Evolutionary conservation across 768 basidiomycete species (phyloP).

Genomic region (Suillus americanus): DNA sequence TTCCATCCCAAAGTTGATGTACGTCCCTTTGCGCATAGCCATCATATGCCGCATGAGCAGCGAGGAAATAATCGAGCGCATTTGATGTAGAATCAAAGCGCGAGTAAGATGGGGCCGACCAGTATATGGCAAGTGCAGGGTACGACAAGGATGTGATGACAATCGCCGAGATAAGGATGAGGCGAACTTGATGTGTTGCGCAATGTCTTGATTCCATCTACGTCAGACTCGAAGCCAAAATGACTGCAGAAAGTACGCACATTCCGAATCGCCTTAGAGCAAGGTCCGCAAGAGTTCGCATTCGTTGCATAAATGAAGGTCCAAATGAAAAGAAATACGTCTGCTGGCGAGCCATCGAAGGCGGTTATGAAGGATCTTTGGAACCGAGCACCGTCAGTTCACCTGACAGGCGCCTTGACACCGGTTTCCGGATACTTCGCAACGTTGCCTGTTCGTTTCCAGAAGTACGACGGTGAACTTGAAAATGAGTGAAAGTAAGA

Average conservation of each 20-base stretch:
- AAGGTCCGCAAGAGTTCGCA: conserved; percentile 40
- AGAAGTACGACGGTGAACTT: neutral
- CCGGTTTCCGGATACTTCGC: neutral
- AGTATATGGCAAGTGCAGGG: conserved; percentile 85
- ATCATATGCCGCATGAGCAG: conserved; percentile 50
- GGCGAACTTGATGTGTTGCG: conserved; percentile 86
- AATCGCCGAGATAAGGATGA: conserved; percentile 83
- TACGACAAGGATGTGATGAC: conserved; percentile 90
- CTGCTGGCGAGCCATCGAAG: conserved; percentile 25
- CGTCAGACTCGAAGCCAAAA: conserved; percentile 11
- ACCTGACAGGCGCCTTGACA: neutral
- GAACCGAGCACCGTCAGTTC: conserved; percentile 4
- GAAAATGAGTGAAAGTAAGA: neutral
- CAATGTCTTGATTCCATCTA: conserved; percentile 58
- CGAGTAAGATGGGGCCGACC: conserved; percentile 67
- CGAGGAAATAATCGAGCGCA: conserved; percentile 63
- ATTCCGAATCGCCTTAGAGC: conserved; percentile 78
- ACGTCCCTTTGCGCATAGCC: conserved; percentile 62
- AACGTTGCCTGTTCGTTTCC: conserved; percentile 1
- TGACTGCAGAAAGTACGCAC: conserved; percentile 45
- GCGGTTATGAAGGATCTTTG: neutral
- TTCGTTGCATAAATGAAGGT: conserved; percentile 29
- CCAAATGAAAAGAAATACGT: conserved; percentile 17
- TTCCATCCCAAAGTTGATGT: conserved; percentile 68
- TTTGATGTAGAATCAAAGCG: conserved; percentile 49